Base-by-base conservation (phyloP, 176 grass and related monocot genomes). In the Aegilops tauschii region DNA sequence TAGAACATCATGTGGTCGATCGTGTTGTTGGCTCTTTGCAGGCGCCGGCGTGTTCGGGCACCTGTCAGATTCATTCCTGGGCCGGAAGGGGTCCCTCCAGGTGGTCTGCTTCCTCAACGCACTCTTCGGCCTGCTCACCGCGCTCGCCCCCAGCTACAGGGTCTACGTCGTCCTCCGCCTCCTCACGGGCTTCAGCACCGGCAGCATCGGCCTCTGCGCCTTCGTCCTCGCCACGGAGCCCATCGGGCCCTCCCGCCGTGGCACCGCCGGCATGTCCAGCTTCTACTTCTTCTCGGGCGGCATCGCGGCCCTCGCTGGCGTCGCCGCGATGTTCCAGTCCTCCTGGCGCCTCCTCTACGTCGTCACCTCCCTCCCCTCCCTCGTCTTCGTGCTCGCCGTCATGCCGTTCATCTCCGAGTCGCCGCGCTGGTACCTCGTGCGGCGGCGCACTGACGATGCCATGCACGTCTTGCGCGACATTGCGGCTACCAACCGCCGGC, bases 201-300 rank as follows among this genome's bases (percentile, higher is more conserved):
- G 94, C 47, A 93, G 93, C 45, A 90, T 96, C 4, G 97, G 97
- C 23, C 88, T 96, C 14, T 92, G 91, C 29, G 80, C 92, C 27
- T 98, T 96, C 80, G 94, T 98, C 6, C 97, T 98, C 34, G 94
- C 92, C 76, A 98, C 94, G 16, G 97, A 98, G 76, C 97, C 97
- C 64, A 75, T 94, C 66, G 93, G 97, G 0, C 90, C 90, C 12
- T 37, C 88, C 30, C 86, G 80, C 2, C 97, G 94, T 9, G 94
- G 94, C 25, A 37, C 39, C 27, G 97, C 83, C 0, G 94, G 97
- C 31, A 98, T 98, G 97, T 96, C 88, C 65, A 88, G 90, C 10
- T 98, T 98, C 80, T 96, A 98, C 87, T 98, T 96, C 90, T 98
- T 96, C 86, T 98, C 97, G 9, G 87, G 79, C 49, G 96, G 96